These are phyloP conservation scores for Cytospora chrysosperma DNA, from an alignment of 2,329 filamentous ascomycete genomes.

Conservation along the genomic window DNA sequence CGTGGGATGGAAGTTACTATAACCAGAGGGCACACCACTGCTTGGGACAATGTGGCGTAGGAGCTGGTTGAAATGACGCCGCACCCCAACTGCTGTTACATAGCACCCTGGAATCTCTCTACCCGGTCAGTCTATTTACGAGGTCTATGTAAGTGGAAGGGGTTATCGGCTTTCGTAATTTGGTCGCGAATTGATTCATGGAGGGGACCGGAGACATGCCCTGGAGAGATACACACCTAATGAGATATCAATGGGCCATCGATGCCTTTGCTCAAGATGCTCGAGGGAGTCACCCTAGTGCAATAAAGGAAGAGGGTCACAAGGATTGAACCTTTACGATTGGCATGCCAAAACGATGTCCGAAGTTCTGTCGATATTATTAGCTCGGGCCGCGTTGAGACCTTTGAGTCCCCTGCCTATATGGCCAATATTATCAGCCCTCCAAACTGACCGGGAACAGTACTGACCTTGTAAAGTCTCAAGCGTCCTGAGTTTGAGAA, in stretches of 20 bases:
- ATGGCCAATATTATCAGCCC: conserved; percentile 5
- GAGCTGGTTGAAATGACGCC: background rate
- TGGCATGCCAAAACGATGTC: conserved; percentile 4
- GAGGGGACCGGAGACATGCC: background rate
- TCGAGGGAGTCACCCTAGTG: conserved; percentile 1
- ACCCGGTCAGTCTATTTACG: background rate
- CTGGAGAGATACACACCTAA: background rate
- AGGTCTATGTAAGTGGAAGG: background rate
- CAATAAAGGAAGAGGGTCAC: background rate
- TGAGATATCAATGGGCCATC: background rate
- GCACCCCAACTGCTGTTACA: background rate
- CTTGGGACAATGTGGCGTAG: background rate
- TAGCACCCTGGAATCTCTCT: background rate
- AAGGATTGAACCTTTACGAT: background rate
- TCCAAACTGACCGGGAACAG: conserved; percentile 4
- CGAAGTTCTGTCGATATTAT: conserved; percentile 6
- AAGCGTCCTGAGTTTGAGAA: background rate
- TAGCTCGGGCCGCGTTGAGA: conserved; percentile 13
- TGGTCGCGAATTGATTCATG: background rate
- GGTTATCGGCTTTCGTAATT: background rate
- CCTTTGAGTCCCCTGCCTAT: conserved; percentile 17
- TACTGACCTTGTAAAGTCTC: conserved; percentile 12
- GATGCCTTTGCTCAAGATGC: background rate
- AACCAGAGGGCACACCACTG: background rate
- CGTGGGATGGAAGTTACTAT: background rate